Base-by-base conservation (phyloP, 192 early-diverging fungal genomes). In the Gaertneriomyces sp. region DNA sequence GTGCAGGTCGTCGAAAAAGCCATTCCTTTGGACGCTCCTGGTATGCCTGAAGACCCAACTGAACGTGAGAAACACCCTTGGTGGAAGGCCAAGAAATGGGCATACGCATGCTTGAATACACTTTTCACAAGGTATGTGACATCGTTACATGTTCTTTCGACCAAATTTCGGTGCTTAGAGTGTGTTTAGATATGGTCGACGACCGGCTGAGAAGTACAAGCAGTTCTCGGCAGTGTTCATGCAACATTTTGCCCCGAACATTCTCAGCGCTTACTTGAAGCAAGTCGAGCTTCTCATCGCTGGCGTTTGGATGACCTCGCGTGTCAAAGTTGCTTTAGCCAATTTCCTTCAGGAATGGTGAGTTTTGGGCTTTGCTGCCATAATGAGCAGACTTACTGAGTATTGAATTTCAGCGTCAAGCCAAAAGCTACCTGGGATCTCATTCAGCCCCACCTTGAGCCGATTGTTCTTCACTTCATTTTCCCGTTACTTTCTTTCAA, bases 31-130 rank as follows among this genome's bases (percentile, higher is more conserved):
- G 51, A 53, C 63, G 33, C 59, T 17, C 71, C 69, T 9, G 70
- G 68, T 11, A 63, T 60, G 54, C 61, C 70, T 17, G 76, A 78
- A 33, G 81, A 80, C 7, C 78, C 81, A 44, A 87, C 90, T 49
- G 92, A 93, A 41, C 72, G 86, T 39, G 91, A 91, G 59, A 88
- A 88, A 68, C 86, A 90, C 72, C 87, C 88, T 17, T 92, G 85
- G 80, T 93, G 89, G 89, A 94, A 94, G 79, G 88, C 89, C 57
- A 96, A 95, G 73, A 94, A 96, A 70, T 96, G 96, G 95, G 89
- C 95, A 7, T 88, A 88, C 70, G 16, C 57, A 20, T 91, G 87
- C 74, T 77, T 98, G 68, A 93, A 95, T 81, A 86, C 85, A 17
- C 83, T 93, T 8, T 93, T 95, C 61, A 64, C 73, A 43, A 74